Conservation (phyloP, 2,329 filamentous ascomycete genomes). For the Aspergillus aculeatus region DNA sequence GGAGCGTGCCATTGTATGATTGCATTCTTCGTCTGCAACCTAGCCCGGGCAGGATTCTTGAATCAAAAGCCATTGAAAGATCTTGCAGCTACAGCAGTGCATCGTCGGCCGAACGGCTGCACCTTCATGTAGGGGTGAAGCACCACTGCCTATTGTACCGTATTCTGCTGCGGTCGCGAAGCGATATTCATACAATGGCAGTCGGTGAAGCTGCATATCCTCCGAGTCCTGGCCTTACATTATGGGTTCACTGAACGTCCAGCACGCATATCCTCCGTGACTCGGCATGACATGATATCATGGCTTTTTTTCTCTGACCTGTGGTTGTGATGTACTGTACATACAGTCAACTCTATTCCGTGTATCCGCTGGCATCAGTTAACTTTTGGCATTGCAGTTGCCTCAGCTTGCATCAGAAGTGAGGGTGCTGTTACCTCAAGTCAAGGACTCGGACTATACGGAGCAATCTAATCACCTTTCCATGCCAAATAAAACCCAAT, state of each 20-base stretch:
- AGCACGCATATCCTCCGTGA: not conserved
- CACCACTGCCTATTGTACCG: not conserved
- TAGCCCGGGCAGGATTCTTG: not conserved
- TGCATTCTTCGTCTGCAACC: not conserved
- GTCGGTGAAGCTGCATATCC: not conserved
- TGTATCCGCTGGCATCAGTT: not conserved
- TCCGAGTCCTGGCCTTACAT: not conserved
- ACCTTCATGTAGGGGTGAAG: not conserved
- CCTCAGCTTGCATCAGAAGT: not conserved
- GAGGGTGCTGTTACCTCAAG: not conserved
- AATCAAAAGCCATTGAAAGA: not conserved
- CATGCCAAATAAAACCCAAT: too few relatives aligned
- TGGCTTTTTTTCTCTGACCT: not conserved
- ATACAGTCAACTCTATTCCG: not conserved
- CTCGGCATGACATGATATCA: not conserved
- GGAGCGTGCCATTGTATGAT: not conserved
- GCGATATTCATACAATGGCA: not conserved
- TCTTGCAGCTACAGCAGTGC: not conserved
- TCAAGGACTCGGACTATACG: not conserved
- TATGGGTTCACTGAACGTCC: not conserved
- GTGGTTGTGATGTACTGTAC: not conserved
- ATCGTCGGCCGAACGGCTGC: not conserved
- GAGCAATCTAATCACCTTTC: too few relatives aligned
- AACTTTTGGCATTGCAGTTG: not conserved
- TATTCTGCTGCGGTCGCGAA: not conserved